Base-by-base conservation (phyloP, 1,139 yeast genomes). In the Magnusiomyces starmeri region DNA sequence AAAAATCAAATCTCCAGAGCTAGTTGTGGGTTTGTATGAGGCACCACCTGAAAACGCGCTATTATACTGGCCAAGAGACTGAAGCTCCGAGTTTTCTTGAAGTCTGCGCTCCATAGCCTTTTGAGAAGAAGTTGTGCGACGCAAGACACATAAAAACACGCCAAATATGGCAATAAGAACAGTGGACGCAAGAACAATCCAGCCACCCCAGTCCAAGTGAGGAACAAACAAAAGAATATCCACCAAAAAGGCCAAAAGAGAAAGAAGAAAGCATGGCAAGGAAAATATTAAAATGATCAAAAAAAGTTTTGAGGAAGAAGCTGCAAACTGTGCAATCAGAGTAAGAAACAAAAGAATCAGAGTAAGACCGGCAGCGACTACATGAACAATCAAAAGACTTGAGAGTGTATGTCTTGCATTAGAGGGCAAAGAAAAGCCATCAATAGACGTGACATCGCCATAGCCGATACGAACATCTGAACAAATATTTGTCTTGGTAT, bases 291-390 rank as follows among this genome's bases (percentile, higher is more conserved):
- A 63, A 54, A 74, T 58, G 32, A 69, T 59, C 34, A 74, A 60
- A 50, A 75, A 60, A 51, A 66, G 73, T 4, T 66, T 54, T n/a
- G 71, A 63, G 21, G 72, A 68, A 27, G 60, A 50, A 0, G 70
- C 68, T 39, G 67, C 68, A 61, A 69, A 62, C 53, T 74, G 75
- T 10, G 77, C 65, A 27, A 74, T 46, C 4, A 74, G 49, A 0
- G 76, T 63, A 49, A 68, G 61, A 7, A 70, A 35, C 34, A 74
- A 60, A 56, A 82, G 66, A 9, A 85, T 59, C 50, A 83, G 73
- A n/a, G 86, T 81, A 64, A 87, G 72, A 0, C 90, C 95, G 16
- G 87, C 80, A 3, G 95, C 87, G 34, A 90, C 79, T 0, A 95
- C 95, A 58, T 85, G 89, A 20, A 87, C 79, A 45, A 90, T 79